phyloP scores from a whole-genome alignment of 2,329 filamentous ascomycete species.

The Cadophora gregata region DNA sequence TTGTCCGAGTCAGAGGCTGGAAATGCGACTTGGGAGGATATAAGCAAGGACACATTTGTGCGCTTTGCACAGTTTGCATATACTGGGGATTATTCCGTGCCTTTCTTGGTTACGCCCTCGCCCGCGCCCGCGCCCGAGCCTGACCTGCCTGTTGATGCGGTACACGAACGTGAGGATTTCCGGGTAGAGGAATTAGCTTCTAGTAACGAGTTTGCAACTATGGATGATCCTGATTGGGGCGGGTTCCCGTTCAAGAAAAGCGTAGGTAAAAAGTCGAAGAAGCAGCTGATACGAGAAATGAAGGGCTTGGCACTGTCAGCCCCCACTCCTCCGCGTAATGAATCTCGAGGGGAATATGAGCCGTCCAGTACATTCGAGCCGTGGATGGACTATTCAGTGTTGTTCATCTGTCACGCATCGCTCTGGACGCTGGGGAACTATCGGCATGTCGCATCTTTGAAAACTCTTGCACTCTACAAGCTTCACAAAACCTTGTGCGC shows the following conservation, averaged over 20 bases:
- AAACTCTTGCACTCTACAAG: slow-evolving; percentile 32
- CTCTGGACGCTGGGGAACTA: slow-evolving; percentile 30
- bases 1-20: slow-evolving; percentile 19
- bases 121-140: background rate
- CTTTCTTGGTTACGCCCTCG: slow-evolving; percentile 10
- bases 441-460: slow-evolving; percentile 30
- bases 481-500: slow-evolving; percentile 34
- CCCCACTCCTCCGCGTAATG: slow-evolving; percentile 20
- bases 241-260: background rate
- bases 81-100: slow-evolving; percentile 35
- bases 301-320: slow-evolving; percentile 19
- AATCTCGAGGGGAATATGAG: slow-evolving; percentile 22
- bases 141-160: too few relatives aligned
- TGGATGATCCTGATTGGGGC: too few relatives aligned
- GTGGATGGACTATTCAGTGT: slow-evolving; percentile 25
- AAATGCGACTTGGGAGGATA: slow-evolving; percentile 27
- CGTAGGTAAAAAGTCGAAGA: background rate
- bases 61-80: slow-evolving; percentile 37
- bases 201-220: too few relatives aligned
- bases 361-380: slow-evolving; percentile 22
- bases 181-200: too few relatives aligned
- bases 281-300: background rate
- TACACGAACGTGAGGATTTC: too few relatives aligned
- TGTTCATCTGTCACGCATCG: slow-evolving; percentile 29
- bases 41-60: slow-evolving; percentile 34